These are phyloP conservation scores for Sordariomycetes sp. DNA, from an alignment of 2,329 filamentous ascomycete species.

Conservation along the genomic window DNA sequence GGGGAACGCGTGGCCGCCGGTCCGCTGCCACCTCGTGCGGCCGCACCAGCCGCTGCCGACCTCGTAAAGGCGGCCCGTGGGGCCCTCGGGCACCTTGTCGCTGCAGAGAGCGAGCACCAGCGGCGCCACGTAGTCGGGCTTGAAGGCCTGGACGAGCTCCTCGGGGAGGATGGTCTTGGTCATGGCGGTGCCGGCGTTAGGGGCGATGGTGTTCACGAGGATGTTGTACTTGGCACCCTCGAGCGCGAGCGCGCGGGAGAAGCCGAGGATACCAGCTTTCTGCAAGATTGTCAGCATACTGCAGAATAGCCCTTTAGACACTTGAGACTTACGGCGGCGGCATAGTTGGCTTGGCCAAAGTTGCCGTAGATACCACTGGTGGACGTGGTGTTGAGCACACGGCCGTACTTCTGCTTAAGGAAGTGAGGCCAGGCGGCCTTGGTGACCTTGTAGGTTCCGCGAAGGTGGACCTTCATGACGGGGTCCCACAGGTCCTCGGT, in stretches of 20 bases:
- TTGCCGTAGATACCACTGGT: constrained; percentile 98
- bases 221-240: constrained; percentile 98
- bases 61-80: constrained; percentile 84
- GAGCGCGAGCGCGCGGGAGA: constrained; percentile 84
- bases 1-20: constrained; percentile 83
- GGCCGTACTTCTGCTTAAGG: constrained; percentile 97
- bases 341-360: constrained; percentile 97
- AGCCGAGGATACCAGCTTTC: constrained; percentile 89
- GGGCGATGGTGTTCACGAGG: constrained; percentile 93
- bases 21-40: constrained; percentile 88
- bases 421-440: constrained; percentile 98
- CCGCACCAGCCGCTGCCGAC: constrained; percentile 91
- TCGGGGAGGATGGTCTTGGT: constrained; percentile 89
- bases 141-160: constrained; percentile 97
- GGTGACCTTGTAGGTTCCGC: constrained; percentile 91
- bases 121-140: constrained; percentile 96
- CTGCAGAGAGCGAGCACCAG: constrained; percentile 75
- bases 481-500: constrained; percentile 87
- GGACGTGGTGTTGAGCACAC: constrained; percentile 91
- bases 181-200: constrained; percentile 94
- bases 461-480: constrained; percentile 84
- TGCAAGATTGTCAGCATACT: constrained; percentile 20
- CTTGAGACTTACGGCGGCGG: constrained; percentile 58
- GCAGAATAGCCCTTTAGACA: not conserved
- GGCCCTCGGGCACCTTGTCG: constrained; percentile 75